Evolutionary conservation across 2,329 filamentous ascomycete species (phyloP).

Genomic region (Didymella pomorum): DNA sequence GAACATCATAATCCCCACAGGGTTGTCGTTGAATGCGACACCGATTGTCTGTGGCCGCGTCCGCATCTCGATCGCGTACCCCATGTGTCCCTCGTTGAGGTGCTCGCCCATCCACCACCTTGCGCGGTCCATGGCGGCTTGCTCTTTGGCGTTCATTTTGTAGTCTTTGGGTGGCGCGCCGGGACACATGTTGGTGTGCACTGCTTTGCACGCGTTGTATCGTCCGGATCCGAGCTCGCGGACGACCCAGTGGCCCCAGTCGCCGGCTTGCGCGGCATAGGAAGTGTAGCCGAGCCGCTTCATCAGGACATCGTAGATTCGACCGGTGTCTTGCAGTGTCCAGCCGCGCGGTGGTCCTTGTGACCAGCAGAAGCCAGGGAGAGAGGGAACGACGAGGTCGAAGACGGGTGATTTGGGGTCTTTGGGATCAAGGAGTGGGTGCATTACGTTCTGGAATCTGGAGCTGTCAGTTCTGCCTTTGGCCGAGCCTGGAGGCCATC

Average conservation of each 20-base stretch:
- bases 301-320: constrained; percentile 35
- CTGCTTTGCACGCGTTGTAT: constrained; percentile 48
- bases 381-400: constrained; percentile 65
- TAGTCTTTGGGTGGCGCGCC: constrained; percentile 45
- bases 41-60: constrained; percentile 56
- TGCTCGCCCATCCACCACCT: constrained; percentile 44
- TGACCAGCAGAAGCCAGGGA: constrained; percentile 53
- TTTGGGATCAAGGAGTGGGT: constrained; percentile 45
- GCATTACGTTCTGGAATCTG: constrained; percentile 47
- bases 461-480: background rate
- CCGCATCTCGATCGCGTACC: constrained; percentile 54
- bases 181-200: constrained; percentile 55
- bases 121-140: constrained; percentile 40
- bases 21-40: constrained; percentile 54
- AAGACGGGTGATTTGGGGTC: constrained; percentile 53
- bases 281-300: constrained; percentile 51
- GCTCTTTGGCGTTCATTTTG: constrained; percentile 45
- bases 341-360: constrained; percentile 28
- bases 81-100: constrained; percentile 51
- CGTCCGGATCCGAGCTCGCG: constrained; percentile 50
- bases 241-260: constrained; percentile 54
- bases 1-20: constrained; percentile 55
- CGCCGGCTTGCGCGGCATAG: constrained; percentile 52
- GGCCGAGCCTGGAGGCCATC: background rate
- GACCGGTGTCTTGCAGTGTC: constrained; percentile 58